Conservation (phyloP, 345 rosid species). For the Populus pruinosa region DNA sequence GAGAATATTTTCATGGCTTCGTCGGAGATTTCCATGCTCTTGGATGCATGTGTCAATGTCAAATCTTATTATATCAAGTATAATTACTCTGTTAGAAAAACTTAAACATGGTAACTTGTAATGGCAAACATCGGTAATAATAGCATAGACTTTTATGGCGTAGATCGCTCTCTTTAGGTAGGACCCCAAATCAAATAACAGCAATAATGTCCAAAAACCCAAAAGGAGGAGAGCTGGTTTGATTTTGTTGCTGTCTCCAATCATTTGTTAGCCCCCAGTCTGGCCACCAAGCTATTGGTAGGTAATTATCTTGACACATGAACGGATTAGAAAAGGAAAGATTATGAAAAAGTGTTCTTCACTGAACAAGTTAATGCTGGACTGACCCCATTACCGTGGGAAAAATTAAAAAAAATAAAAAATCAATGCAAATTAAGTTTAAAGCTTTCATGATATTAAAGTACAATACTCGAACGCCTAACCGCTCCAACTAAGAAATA, state of each 20-base stretch:
- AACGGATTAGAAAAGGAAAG: slow-evolving; percentile 16
- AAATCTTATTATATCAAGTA: slow-evolving; percentile 31
- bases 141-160: slow-evolving; percentile 50
- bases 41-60: slow-evolving; percentile 38
- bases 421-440: slow-evolving; percentile 4
- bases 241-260: slow-evolving; percentile 41
- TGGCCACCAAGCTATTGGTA: slow-evolving; percentile 35
- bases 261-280: slow-evolving; percentile 34
- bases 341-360: neutral
- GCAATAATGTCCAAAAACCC: slow-evolving; percentile 18
- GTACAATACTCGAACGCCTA: neutral
- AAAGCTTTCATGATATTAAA: slow-evolving; percentile 4
- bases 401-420: neutral
- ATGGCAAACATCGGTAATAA: slow-evolving; percentile 59
- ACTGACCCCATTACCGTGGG: neutral
- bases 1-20: neutral
- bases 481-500: slow-evolving; percentile 7
- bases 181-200: slow-evolving; percentile 29
- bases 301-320: slow-evolving; percentile 30
- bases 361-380: neutral
- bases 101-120: slow-evolving; percentile 38
- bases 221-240: slow-evolving; percentile 7
- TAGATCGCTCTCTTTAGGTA: slow-evolving; percentile 21
- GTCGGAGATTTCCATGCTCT: slow-evolving; percentile 40
- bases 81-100: slow-evolving; percentile 29